Percentiles rank a stretch among this genome's conserved stretches.
These are phyloP conservation scores for Gaertneriomyces sp. DNA, from an alignment of 192 early-diverging fungal genomes.

Conservation along the genomic window DNA sequence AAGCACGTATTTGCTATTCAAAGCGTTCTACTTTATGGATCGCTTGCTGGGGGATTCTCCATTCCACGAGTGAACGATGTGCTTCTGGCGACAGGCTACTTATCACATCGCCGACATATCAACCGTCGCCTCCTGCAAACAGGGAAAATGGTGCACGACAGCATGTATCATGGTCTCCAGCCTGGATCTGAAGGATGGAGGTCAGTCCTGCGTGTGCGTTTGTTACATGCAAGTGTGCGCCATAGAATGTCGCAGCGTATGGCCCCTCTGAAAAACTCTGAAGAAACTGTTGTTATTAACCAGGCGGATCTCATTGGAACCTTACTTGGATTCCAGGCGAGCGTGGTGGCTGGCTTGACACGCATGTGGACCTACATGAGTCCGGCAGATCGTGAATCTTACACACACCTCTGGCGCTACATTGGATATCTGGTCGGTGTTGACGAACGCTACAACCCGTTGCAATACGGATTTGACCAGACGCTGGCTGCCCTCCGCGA, in stretches of 20 bases:
- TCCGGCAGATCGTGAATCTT: conserved; percentile 37
- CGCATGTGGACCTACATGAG: conserved; percentile 29
- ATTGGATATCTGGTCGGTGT: conserved; percentile 49
- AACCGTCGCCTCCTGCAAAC: conserved; percentile 23
- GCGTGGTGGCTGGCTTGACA: conserved; percentile 24
- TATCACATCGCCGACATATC: conserved; percentile 9
- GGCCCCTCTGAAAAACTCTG: not conserved
- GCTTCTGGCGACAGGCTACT: conserved; percentile 25
- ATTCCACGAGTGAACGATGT: conserved; percentile 27
- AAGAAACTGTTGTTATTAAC: conserved; percentile 7
- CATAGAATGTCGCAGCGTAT: not conserved
- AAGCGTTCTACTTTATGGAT: conserved; percentile 20
- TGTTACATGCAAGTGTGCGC: conserved; percentile 12
- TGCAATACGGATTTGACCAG: conserved; percentile 9
- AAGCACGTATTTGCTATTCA: conserved; percentile 13
- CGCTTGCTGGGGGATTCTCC: conserved; percentile 24
- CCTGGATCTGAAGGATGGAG: conserved; percentile 26
- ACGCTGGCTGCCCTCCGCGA: conserved; percentile 10
- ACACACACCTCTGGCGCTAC: conserved; percentile 49
- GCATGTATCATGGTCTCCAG: conserved; percentile 13
- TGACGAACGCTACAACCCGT: conserved; percentile 40
- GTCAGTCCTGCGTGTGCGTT: conserved; percentile 17
- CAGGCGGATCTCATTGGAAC: conserved; percentile 28
- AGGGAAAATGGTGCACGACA: conserved; percentile 16
- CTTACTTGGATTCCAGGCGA: conserved; percentile 15